Evolutionary conservation across 2,329 filamentous ascomycete species (phyloP).

Genomic region (Tolypocladium ophioglossoides): DNA sequence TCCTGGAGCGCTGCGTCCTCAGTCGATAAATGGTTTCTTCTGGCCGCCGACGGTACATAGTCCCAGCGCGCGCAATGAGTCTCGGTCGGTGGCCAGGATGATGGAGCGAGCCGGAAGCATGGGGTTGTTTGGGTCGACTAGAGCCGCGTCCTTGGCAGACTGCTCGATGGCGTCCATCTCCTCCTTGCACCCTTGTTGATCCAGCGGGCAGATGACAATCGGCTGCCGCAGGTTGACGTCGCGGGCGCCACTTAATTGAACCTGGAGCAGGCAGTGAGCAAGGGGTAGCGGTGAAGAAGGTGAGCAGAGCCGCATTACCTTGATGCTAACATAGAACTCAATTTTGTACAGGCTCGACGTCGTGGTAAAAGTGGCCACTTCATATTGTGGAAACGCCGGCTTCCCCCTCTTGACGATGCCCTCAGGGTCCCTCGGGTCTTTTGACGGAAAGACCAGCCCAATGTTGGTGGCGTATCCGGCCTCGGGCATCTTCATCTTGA

Average conservation of each 20-base stretch:
- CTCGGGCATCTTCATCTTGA: conserved; percentile 80
- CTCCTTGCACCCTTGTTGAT: conserved; percentile 92
- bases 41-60: conserved; percentile 53
- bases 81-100: conserved; percentile 64
- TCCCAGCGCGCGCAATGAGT: conserved; percentile 50
- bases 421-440: conserved; percentile 77
- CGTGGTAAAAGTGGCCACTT: conserved; percentile 85
- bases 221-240: conserved; percentile 85
- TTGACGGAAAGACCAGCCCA: conserved; percentile 80
- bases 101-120: conserved; percentile 84
- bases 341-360: conserved; percentile 94
- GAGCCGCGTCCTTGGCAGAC: conserved; percentile 82
- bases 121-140: conserved; percentile 78
- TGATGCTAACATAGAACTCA: conserved; percentile 90
- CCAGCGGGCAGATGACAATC: conserved; percentile 91
- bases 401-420: conserved; percentile 80
- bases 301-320: conserved; percentile 43
- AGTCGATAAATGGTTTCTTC: conserved; percentile 58
- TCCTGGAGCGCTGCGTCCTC: conserved; percentile 5
- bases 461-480: conserved; percentile 89
- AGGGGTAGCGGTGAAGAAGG: neutral
- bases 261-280: conserved; percentile 39
- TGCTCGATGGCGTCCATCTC: conserved; percentile 98
- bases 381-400: conserved; percentile 79
- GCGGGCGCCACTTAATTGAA: conserved; percentile 74